A percentile compares a stretch with the other conserved stretches of the same genome.
These are phyloP conservation scores for Picea abies DNA, from an alignment of 83 land plant genomes.

Conservation along the genomic window DNA sequence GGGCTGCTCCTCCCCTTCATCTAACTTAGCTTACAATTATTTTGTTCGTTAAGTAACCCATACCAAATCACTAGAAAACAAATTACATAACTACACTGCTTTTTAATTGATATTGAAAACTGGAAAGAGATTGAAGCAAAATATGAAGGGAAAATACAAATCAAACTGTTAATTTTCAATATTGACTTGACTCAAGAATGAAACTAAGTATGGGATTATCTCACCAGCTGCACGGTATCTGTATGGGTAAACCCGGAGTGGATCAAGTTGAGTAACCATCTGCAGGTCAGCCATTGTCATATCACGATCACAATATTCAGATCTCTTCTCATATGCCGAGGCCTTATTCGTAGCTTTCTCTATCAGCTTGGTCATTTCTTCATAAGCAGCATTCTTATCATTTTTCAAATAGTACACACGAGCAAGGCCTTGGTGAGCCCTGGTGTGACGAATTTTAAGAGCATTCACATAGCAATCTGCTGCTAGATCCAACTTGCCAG, in stretches of 20 bases:
- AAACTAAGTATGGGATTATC: constrained; percentile 7
- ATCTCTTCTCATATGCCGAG: constrained; percentile 97
- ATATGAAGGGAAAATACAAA: neutral
- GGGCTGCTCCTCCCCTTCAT: neutral
- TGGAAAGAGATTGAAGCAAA: neutral
- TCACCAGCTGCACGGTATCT: constrained; percentile 99
- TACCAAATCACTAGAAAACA: neutral
- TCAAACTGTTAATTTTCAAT: neutral
- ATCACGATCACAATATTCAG: constrained; percentile 96
- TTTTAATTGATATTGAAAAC: neutral
- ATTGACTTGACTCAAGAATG: neutral
- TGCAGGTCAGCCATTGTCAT: constrained; percentile 83
- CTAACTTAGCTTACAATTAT: neutral
- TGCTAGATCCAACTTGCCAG: constrained; percentile 78
- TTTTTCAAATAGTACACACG: constrained; percentile 84
- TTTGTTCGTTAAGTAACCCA: neutral
- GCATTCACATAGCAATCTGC: constrained; percentile 97
- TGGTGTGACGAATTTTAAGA: constrained; percentile 94
- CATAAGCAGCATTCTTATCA: constrained; percentile 84
- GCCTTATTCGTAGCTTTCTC: constrained; percentile 95
- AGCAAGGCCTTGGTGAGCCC: constrained; percentile 99
- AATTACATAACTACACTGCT: neutral
- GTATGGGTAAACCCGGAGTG: constrained; percentile 95
- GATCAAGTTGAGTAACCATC: constrained; percentile 91
- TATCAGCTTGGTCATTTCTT: constrained; percentile 95